Conservation (phyloP, 805 yeast genomes). For the Torulaspora maleeae region DNA sequence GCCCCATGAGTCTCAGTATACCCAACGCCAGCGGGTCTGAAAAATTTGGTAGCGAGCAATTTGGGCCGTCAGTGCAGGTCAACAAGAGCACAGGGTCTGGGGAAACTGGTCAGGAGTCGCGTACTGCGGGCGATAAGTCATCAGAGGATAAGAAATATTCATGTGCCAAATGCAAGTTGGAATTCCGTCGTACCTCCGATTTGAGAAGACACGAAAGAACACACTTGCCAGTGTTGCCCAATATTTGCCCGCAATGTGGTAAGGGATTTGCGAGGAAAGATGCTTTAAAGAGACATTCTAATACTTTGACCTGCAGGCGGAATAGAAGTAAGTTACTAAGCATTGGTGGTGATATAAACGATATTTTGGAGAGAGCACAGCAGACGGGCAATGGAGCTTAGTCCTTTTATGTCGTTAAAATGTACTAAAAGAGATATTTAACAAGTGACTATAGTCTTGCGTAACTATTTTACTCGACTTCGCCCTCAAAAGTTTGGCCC, state of each 20-base stretch:
- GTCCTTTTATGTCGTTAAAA: neutral
- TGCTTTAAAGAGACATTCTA: slow-evolving; percentile 70
- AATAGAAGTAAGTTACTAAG: slow-evolving; percentile 53
- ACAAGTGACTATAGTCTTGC: slow-evolving; percentile 4
- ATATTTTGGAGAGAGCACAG: slow-evolving; percentile 30
- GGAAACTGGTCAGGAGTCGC: neutral
- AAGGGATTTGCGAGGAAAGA: slow-evolving; percentile 82
- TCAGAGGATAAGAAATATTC: slow-evolving; percentile 38
- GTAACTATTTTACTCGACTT: slow-evolving; percentile 10
- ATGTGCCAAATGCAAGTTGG: slow-evolving; percentile 57
- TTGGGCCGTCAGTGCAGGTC: neutral
- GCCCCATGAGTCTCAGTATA: slow-evolving; percentile 4
- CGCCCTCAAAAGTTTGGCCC: slow-evolving; percentile 65
- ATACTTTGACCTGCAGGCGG: slow-evolving; percentile 69
- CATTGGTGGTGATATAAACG: slow-evolving; percentile 38
- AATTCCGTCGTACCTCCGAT: slow-evolving; percentile 65
- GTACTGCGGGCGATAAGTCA: neutral
- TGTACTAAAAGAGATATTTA: slow-evolving; percentile 5
- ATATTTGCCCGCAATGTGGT: slow-evolving; percentile 70
- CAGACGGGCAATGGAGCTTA: slow-evolving; percentile 22
- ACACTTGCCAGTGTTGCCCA: slow-evolving; percentile 65
- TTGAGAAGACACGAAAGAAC: slow-evolving; percentile 72
- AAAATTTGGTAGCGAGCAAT: neutral
- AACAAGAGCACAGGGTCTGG: neutral
- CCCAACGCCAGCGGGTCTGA: neutral